Evolutionary conservation across 2,329 filamentous ascomycete species (phyloP).

Genomic region (Lecanoromycetidae sp.): DNA sequence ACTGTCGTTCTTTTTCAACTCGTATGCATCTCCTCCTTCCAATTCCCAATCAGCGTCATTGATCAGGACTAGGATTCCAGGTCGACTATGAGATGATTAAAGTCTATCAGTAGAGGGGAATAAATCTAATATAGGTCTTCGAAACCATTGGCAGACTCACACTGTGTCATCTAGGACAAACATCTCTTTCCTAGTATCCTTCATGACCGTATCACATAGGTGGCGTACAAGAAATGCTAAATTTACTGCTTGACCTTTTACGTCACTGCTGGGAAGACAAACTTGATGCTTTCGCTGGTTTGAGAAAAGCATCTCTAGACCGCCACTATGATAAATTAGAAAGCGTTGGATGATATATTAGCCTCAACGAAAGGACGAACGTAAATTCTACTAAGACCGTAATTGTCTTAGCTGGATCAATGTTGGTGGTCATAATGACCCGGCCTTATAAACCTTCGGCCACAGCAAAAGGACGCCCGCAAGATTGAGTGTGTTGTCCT

Average conservation of each 20-base stretch:
- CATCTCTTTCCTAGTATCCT: constrained; percentile 70
- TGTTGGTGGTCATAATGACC: constrained; percentile 27
- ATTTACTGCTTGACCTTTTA: constrained; percentile 49
- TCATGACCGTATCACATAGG: constrained; percentile 73
- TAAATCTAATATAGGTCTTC: not conserved
- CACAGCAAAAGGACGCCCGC: too few relatives aligned
- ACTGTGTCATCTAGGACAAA: constrained; percentile 80
- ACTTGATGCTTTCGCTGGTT: constrained; percentile 65
- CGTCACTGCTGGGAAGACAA: constrained; percentile 51
- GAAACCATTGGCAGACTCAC: constrained; percentile 45
- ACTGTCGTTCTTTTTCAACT: constrained; percentile 69
- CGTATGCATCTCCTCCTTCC: constrained; percentile 84
- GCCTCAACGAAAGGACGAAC: constrained; percentile 30
- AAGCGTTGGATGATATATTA: constrained; percentile 17
- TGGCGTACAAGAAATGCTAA: constrained; percentile 66
- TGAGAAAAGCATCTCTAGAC: constrained; percentile 86
- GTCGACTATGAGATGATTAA: constrained; percentile 48
- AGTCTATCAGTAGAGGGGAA: too few relatives aligned
- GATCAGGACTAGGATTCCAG: constrained; percentile 89
- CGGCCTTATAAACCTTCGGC: not conserved
- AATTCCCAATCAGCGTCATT: constrained; percentile 98
- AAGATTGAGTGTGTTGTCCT: too few relatives aligned
- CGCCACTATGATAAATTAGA: constrained; percentile 48
- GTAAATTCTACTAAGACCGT: constrained; percentile 62
- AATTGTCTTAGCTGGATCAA: not conserved